These are phyloP conservation scores for Verticillium tricorpus DNA, from an alignment of 2,329 filamentous ascomycete species.

Conservation along the genomic window DNA sequence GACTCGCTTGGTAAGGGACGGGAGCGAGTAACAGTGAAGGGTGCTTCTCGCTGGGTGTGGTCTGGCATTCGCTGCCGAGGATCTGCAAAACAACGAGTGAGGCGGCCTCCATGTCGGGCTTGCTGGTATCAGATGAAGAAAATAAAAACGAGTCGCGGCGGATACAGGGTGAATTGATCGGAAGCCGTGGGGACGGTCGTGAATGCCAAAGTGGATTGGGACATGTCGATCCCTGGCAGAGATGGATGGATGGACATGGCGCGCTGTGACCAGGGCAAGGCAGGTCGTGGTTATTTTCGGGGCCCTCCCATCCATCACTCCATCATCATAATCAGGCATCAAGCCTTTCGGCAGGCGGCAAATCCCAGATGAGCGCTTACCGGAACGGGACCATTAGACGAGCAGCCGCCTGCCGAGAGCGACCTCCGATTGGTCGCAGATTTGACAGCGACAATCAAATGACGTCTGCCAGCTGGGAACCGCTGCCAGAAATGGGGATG, in stretches of 20 bases:
- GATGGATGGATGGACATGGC: too few species aligned
- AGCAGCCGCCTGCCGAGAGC: conserved; percentile 2
- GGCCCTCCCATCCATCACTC: not conserved
- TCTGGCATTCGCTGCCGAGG: too few species aligned
- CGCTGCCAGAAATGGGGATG: not conserved
- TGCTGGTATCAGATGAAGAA: too few species aligned
- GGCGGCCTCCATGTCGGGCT: too few species aligned
- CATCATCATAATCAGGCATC: not conserved
- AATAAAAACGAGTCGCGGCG: too few species aligned
- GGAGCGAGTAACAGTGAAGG: too few species aligned
- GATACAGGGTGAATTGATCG: too few species aligned
- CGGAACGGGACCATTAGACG: conserved; percentile 9
- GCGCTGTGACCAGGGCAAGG: not conserved
- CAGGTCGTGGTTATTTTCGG: not conserved
- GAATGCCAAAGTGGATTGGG: not conserved
- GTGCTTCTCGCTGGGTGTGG: too few species aligned
- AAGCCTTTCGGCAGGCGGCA: not conserved
- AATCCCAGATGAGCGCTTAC: conserved; percentile 6
- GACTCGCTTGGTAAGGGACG: too few species aligned
- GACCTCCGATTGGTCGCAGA: not conserved
- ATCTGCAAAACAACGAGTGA: too few species aligned
- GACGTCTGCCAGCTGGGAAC: not conserved
- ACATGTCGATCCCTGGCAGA: not conserved
- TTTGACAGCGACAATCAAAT: not conserved
- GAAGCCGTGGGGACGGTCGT: not conserved